Conservation (phyloP, 2,329 filamentous ascomycete genomes). For the Hansfordia pulvinata region DNA sequence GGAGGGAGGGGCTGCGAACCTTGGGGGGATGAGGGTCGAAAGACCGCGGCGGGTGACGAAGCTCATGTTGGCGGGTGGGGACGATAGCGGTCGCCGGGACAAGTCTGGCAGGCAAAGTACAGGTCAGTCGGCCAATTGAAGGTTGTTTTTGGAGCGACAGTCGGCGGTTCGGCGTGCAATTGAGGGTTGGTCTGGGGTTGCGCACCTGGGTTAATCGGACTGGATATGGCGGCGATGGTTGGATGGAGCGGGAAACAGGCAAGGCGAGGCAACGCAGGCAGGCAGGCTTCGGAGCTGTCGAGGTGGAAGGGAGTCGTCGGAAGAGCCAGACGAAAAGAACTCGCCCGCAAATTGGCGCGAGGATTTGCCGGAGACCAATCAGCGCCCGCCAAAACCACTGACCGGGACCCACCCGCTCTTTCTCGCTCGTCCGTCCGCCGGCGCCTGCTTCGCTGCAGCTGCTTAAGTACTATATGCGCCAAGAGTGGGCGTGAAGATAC, state of each 20-base stretch:
- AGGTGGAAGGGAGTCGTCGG: slow-evolving; percentile 2
- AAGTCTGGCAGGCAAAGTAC: no score
- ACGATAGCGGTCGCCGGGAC: slow-evolving; percentile 4
- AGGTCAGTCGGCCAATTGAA: no score
- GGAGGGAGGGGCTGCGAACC: slow-evolving; percentile 46
- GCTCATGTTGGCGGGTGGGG: slow-evolving; percentile 60
- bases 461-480: no score
- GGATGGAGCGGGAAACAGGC: no score
- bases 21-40: slow-evolving; percentile 97
- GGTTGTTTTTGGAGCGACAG: no score
- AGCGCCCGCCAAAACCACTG: slow-evolving; percentile 13
- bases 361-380: slow-evolving; percentile 28
- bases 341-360: slow-evolving; percentile 28
- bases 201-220: no score
- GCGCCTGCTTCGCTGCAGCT: no score
- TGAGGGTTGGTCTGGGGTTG: slow-evolving; percentile 11
- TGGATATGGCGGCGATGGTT: slow-evolving; percentile 9
- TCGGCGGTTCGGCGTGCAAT: slow-evolving; percentile 15
- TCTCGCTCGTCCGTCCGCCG: slow-evolving; percentile 13
- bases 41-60: slow-evolving; percentile 81
- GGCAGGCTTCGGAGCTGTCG: slow-evolving; percentile 6
- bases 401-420: slow-evolving; percentile 12
- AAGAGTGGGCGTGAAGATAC: no score
- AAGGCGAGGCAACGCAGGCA: no score
- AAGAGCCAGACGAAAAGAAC: slow-evolving; percentile 29